phyloP scores from a whole-genome alignment of 1,284 basidiomycete species.

The Cutaneotrichosporon dermatis region DNA sequence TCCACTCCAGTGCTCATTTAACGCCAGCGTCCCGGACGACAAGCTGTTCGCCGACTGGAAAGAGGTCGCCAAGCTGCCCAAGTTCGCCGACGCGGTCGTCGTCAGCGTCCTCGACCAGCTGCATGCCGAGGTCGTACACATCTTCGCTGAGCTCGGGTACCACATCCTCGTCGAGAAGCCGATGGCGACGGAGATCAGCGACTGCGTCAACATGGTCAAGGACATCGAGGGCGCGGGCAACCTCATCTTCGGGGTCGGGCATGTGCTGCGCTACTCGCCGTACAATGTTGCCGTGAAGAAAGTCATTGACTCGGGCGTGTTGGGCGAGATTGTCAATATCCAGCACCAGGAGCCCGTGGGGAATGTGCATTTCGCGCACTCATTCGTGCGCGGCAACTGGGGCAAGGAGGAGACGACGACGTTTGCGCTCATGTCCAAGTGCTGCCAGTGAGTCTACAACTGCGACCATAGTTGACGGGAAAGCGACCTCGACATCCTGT shows the following conservation, averaged over 20 bases:
- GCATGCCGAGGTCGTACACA: conserved; percentile 66
- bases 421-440: conserved; percentile 80
- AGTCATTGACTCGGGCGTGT: conserved; percentile 62
- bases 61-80: conserved; percentile 61
- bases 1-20: neutral
- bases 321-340: conserved; percentile 73
- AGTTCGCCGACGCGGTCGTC: conserved; percentile 72
- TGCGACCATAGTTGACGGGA: neutral
- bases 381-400: conserved; percentile 69
- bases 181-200: conserved; percentile 69
- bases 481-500: conserved; percentile 77
- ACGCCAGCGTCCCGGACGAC: conserved; percentile 55
- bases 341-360: conserved; percentile 45
- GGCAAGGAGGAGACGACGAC: conserved; percentile 62
- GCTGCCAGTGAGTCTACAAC: conserved; percentile 63
- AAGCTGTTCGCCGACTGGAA: conserved; percentile 69
- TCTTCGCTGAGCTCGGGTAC: conserved; percentile 73
- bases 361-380: conserved; percentile 60
- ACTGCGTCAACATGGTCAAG: conserved; percentile 68
- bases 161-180: conserved; percentile 86
- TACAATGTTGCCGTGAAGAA: conserved; percentile 67
- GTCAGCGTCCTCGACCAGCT: conserved; percentile 66
- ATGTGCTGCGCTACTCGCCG: conserved; percentile 79
- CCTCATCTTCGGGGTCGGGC: conserved; percentile 75
- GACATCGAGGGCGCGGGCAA: conserved; percentile 56